These are phyloP conservation scores for Colletotrichum endophyticum DNA, from an alignment of 2,329 filamentous ascomycete genomes.

Conservation along the genomic window DNA sequence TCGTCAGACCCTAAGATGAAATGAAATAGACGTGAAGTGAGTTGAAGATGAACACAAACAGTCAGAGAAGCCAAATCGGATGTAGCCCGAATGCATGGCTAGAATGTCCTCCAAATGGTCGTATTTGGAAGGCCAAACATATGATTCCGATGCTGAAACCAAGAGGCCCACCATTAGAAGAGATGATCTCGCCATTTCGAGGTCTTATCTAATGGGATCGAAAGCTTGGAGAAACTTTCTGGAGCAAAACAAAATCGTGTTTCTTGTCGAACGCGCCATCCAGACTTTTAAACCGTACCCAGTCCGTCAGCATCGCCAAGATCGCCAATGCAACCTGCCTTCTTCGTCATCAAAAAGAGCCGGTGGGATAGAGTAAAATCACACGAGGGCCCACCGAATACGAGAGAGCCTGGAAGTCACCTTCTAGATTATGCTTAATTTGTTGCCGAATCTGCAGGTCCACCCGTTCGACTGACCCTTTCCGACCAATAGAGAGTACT, in stretches of 20 bases:
- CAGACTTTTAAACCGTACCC: not conserved
- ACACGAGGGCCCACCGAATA: not conserved
- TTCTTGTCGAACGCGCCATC: not conserved
- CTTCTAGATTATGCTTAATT: not conserved
- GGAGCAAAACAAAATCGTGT: not conserved
- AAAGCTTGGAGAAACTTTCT: not conserved
- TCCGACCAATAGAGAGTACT: not conserved
- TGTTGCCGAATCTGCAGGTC: not conserved
- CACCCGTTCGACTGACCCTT: not conserved
- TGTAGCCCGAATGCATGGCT: slow-evolving; percentile 21
- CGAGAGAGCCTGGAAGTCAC: not conserved
- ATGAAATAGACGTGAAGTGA: not conserved
- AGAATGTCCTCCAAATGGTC: slow-evolving; percentile 23
- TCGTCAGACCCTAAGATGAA: not conserved
- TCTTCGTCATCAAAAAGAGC: not conserved
- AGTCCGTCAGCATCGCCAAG: not conserved
- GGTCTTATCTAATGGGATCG: not conserved
- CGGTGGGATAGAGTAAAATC: not conserved
- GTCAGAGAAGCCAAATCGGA: slow-evolving; percentile 20
- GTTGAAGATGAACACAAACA: slow-evolving; percentile 1
- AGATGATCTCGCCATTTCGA: not conserved
- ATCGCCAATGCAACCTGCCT: not conserved
- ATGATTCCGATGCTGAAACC: not conserved
- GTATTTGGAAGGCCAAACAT: slow-evolving; percentile 23
- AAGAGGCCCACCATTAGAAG: not conserved